These are phyloP conservation scores for Metschnikowia anglica DNA, from an alignment of 805 yeast species.

Conservation along the genomic window DNA sequence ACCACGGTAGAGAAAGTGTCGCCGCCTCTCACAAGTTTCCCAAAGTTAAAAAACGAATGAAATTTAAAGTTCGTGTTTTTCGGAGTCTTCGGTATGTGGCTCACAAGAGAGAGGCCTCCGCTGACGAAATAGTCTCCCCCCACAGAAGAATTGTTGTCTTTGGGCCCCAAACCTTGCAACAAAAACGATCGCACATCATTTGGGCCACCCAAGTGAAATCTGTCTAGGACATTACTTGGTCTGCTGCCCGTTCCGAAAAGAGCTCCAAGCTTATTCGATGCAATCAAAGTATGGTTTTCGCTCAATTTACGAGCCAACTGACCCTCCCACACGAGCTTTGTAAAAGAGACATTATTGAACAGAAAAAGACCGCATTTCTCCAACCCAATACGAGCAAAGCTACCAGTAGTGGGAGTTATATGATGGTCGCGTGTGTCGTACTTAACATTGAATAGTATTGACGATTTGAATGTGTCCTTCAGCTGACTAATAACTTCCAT, in stretches of 20 bases:
- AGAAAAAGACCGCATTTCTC: constrained; percentile 36
- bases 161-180: constrained; percentile 56
- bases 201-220: constrained; percentile 59
- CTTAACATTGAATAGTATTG: constrained; percentile 38
- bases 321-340: constrained; percentile 44
- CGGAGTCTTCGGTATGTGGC: constrained; percentile 42
- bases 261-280: constrained; percentile 35
- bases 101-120: constrained; percentile 46
- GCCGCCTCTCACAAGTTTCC: constrained; percentile 34
- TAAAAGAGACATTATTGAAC: constrained; percentile 28
- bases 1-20: constrained; percentile 14
- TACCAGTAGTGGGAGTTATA: constrained; percentile 46
- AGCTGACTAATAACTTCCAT: constrained; percentile 37
- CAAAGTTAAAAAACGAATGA: constrained; percentile 50
- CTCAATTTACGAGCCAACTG: constrained; percentile 32
- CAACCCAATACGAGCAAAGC: constrained; percentile 33
- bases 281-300: constrained; percentile 23
- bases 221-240: constrained; percentile 46
- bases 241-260: constrained; percentile 22
- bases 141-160: constrained; percentile 45
- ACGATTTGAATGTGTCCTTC: constrained; percentile 47
- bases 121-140: constrained; percentile 53
- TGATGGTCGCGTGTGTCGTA: constrained; percentile 47
- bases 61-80: constrained; percentile 47
- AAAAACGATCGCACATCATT: constrained; percentile 55